These are phyloP conservation scores for Ascochyta viciae-villosae DNA, from an alignment of 2,329 filamentous ascomycete species.

Conservation along the genomic window DNA sequence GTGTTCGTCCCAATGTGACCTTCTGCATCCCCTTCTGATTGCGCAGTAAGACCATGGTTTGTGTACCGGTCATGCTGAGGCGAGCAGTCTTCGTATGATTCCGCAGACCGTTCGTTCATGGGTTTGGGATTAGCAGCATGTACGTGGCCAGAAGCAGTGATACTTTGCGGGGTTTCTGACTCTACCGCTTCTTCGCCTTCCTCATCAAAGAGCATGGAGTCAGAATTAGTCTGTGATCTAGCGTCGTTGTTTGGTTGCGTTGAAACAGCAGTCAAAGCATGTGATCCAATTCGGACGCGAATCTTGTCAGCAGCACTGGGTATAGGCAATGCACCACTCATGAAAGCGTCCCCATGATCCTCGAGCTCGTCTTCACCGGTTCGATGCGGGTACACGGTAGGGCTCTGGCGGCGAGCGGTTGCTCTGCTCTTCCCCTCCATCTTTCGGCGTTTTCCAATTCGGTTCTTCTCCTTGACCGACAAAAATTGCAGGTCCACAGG, in stretches of 20 bases:
- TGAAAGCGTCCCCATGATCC: conserved; percentile 10
- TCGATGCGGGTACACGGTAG: neutral
- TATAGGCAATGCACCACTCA: conserved; percentile 22
- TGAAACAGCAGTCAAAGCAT: conserved; percentile 41
- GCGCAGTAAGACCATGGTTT: neutral
- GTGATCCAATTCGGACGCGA: conserved; percentile 46
- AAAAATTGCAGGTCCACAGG: conserved; percentile 39
- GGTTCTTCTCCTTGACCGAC: conserved; percentile 35
- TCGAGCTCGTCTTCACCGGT: neutral
- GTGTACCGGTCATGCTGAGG: conserved; percentile 8
- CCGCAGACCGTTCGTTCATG: neutral
- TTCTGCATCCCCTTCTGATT: neutral
- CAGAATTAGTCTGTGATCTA: conserved; percentile 34
- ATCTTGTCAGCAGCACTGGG: conserved; percentile 31
- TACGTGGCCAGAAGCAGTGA: neutral
- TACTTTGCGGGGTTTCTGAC: neutral
- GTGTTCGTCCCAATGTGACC: neutral
- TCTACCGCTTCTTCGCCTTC: conserved; percentile 18
- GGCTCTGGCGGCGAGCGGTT: conserved; percentile 1
- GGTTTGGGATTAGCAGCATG: neutral
- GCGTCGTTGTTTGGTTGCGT: conserved; percentile 15
- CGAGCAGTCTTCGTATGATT: conserved; percentile 2
- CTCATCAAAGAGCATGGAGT: conserved; percentile 48
- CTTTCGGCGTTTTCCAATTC: conserved; percentile 46
- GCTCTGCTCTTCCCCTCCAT: conserved; percentile 14